Evolutionary conservation across 2,329 filamentous ascomycete genomes (phyloP).

Genomic region (Cladobotryum mycophilum): DNA sequence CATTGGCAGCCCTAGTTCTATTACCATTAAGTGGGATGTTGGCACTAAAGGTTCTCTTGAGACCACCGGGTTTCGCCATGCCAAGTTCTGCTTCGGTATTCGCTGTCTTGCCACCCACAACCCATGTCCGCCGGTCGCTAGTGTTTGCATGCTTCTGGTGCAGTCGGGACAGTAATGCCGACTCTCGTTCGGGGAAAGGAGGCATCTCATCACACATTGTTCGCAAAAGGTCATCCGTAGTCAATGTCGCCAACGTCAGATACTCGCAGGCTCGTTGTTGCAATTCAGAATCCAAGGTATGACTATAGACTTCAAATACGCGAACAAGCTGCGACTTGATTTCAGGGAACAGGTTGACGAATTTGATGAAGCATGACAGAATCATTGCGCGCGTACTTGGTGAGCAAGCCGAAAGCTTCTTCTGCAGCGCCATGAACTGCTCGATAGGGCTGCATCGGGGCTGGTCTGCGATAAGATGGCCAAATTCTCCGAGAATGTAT

Average conservation of each 20-base stretch:
- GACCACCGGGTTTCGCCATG: constrained; percentile 71
- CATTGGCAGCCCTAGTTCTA: constrained; percentile 43
- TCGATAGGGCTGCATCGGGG: constrained; percentile 92
- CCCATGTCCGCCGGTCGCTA: constrained; percentile 94
- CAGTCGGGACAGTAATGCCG: constrained; percentile 81
- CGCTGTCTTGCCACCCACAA: constrained; percentile 93
- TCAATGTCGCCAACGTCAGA: constrained; percentile 73
- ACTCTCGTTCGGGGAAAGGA: constrained; percentile 90
- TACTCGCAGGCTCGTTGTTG: constrained; percentile 97
- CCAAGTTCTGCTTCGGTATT: constrained; percentile 78
- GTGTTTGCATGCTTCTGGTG: constrained; percentile 92
- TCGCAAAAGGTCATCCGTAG: constrained; percentile 83
- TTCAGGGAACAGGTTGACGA: constrained; percentile 95
- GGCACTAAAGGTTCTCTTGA: constrained; percentile 79
- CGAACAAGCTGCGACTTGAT: constrained; percentile 93
- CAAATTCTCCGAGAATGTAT: constrained; percentile 94
- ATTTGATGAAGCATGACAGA: constrained; percentile 93
- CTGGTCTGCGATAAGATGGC: constrained; percentile 90
- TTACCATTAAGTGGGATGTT: constrained; percentile 42
- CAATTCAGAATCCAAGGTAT: constrained; percentile 89
- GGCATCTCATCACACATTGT: constrained; percentile 99
- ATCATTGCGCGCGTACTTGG: constrained; percentile 90
- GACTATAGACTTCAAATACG: constrained; percentile 86
- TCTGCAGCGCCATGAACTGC: constrained; percentile 87
- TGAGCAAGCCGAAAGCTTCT: constrained; percentile 83